phyloP scores from a whole-genome alignment of 2,329 filamentous ascomycete genomes.

The Aaosphaeria arxii region DNA sequence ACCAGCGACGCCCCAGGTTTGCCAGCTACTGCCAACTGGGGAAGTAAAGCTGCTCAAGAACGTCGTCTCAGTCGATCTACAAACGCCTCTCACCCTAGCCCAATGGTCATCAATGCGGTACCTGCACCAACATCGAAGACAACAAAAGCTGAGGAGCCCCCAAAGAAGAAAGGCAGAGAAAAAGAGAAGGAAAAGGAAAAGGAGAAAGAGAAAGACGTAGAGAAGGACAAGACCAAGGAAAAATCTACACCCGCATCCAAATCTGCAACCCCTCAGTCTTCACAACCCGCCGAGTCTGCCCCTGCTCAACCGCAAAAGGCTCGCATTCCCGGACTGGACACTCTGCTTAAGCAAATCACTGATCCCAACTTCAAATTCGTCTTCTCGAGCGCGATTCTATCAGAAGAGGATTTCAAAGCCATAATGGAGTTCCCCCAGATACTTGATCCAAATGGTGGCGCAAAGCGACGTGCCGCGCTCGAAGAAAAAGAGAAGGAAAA shows the following conservation, averaged over 20 bases:
- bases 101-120: constrained; percentile 56
- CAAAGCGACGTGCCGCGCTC: constrained; percentile 70
- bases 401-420: constrained; percentile 49
- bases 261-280: constrained; percentile 21
- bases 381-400: constrained; percentile 44
- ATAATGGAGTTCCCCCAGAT: constrained; percentile 67
- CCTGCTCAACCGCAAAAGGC: not conserved
- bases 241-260: constrained; percentile 24
- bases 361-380: constrained; percentile 51
- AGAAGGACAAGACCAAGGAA: constrained; percentile 25
- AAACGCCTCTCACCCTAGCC: constrained; percentile 78
- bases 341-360: constrained; percentile 39
- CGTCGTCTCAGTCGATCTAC: constrained; percentile 76
- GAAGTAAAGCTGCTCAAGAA: constrained; percentile 66
- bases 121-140: constrained; percentile 33
- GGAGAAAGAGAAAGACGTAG: constrained; percentile 1
- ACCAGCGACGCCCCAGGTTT: constrained; percentile 77
- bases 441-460: constrained; percentile 79
- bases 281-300: constrained; percentile 9
- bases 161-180: constrained; percentile 26
- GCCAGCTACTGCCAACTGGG: constrained; percentile 92
- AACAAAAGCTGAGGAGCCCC: constrained; percentile 25
- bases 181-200: constrained; percentile 8
- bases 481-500: constrained; percentile 52
- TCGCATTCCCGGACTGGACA: constrained; percentile 22